Conservation (phyloP, 192 early-diverging fungal genomes). For the Chytriomyces confervae region DNA sequence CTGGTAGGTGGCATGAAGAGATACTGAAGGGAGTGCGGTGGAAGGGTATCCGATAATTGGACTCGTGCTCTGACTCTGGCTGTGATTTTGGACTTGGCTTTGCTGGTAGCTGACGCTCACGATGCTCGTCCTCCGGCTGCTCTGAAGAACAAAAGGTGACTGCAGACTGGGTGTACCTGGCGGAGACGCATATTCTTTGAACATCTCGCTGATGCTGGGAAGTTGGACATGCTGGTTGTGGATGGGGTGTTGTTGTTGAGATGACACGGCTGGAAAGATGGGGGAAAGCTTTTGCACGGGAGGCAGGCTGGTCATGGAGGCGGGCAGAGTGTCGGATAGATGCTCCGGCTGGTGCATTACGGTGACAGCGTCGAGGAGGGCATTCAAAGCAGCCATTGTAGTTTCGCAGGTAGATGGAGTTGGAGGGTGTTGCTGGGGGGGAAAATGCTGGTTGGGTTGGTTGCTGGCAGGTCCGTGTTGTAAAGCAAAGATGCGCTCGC, state of each 20-base stretch:
- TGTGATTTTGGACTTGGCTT: neutral
- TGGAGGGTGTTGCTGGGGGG: too few relatives aligned
- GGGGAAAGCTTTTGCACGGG: too few relatives aligned
- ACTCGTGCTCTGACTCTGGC: too few relatives aligned
- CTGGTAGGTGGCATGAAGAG: neutral
- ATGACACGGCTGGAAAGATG: too few relatives aligned
- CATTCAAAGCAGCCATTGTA: too few relatives aligned
- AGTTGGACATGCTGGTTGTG: neutral
- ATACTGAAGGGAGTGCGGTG: too few relatives aligned
- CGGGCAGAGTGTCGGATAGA: neutral
- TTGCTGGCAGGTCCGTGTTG: too few relatives aligned
- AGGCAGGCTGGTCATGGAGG: neutral
- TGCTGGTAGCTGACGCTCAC: conserved; percentile 2
- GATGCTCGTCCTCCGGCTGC: neutral
- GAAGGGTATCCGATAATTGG: too few relatives aligned
- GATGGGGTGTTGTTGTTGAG: neutral
- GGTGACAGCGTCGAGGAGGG: too few relatives aligned
- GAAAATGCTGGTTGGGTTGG: too few relatives aligned
- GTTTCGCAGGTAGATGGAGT: too few relatives aligned
- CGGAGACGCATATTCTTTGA: neutral
- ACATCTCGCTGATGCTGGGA: neutral
- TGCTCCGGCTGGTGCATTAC: neutral
- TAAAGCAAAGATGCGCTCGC: too few relatives aligned
- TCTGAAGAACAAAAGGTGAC: neutral
- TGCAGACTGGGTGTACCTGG: neutral